Evolutionary conservation across 176 grass and related monocot genomes (phyloP).

Genomic region (Zea luxurians): DNA sequence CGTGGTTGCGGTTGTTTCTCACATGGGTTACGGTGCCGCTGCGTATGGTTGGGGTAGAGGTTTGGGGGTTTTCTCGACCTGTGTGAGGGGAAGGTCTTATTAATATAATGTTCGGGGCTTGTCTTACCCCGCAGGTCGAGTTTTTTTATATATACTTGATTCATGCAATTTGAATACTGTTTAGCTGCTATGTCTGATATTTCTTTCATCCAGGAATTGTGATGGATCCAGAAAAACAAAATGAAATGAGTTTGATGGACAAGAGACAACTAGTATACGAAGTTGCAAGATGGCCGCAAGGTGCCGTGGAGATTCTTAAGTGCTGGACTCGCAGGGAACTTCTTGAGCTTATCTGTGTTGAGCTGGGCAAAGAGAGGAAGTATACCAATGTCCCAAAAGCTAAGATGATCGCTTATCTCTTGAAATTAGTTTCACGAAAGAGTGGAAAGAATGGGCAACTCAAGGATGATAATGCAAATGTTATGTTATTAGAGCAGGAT

Average conservation of each 20-base stretch:
- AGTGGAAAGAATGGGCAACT: conserved; percentile 39
- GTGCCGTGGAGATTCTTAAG: conserved; percentile 81
- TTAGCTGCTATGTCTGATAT: conserved; percentile 10
- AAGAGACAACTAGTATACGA: conserved; percentile 83
- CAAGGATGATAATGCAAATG: conserved; percentile 42
- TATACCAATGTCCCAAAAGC: conserved; percentile 81
- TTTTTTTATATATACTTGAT: background rate
- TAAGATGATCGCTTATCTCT: conserved; percentile 90
- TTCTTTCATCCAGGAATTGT: conserved; percentile 52
- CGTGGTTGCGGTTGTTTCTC: no score
- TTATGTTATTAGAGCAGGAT: conserved; percentile 17
- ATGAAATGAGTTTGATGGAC: conserved; percentile 65
- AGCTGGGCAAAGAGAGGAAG: conserved; percentile 94
- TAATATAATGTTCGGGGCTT: no score
- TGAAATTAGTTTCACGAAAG: conserved; percentile 69
- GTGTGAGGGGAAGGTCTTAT: no score
- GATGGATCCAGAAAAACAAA: conserved; percentile 58
- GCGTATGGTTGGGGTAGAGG: no score
- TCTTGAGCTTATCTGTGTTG: conserved; percentile 77
- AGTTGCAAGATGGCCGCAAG: conserved; percentile 59
- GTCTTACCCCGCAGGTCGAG: no score
- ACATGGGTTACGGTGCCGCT: no score
- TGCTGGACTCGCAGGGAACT: conserved; percentile 86
- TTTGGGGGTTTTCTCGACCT: no score
- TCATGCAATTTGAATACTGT: background rate